These are phyloP conservation scores for Haplographium delicatum DNA, from an alignment of 495 filamentous ascomycete genomes.

Conservation along the genomic window DNA sequence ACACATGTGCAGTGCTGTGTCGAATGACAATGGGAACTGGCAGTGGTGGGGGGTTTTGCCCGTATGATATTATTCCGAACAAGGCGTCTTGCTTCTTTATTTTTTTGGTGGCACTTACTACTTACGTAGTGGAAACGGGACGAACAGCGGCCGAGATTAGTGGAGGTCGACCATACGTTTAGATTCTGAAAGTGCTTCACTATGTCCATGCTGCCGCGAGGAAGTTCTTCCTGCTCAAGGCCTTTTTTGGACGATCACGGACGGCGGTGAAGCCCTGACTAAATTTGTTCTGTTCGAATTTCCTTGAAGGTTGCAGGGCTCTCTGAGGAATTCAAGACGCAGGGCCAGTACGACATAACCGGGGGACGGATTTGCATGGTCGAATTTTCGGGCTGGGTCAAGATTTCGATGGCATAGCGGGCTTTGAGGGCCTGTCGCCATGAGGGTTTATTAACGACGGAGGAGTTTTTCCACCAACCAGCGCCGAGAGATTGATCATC, in stretches of 20 bases:
- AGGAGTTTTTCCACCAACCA: conserved; percentile 25
- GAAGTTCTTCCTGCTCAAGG: not conserved
- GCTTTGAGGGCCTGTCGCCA: no score
- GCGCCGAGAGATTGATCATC: not conserved
- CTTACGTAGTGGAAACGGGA: conserved; percentile 2
- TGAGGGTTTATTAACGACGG: not conserved
- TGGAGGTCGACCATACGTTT: not conserved
- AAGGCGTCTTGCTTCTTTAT: conserved; percentile 3
- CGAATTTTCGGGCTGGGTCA: conserved; percentile 5
- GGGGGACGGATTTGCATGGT: not conserved
- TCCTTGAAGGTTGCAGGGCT: not conserved
- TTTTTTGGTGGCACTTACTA: conserved; percentile 6
- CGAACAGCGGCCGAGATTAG: not conserved
- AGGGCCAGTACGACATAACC: not conserved
- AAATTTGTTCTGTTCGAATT: conserved; percentile 9
- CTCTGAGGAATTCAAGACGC: conserved; percentile 4
- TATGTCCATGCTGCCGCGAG: not conserved
- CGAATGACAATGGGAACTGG: conserved; percentile 7
- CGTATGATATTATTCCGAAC: conserved; percentile 17
- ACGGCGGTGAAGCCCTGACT: conserved; percentile 6
- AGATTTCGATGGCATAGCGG: conserved; percentile 7
- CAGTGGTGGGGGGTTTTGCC: conserved; percentile 9
- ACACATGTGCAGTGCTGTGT: not conserved
- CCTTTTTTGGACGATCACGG: not conserved
- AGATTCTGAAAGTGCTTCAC: not conserved